Base-by-base conservation (phyloP, 805 yeast genomes). In the Yamadazyma scolyti region DNA sequence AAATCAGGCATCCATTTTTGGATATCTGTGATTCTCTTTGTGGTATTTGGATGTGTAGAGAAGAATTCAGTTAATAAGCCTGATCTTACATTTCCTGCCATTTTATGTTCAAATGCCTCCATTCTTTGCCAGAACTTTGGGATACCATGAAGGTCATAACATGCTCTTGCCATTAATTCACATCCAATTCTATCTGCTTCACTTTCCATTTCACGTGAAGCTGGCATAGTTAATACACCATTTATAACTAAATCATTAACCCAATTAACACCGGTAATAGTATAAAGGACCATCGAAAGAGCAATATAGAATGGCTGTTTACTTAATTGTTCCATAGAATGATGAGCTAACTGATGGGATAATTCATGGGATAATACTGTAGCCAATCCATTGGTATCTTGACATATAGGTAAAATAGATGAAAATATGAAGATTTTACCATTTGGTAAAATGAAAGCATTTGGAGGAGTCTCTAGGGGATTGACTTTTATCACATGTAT, bases 171-270 rank as follows among this genome's bases (percentile, higher is more conserved):
- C 96, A 90, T 85, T 43, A 90, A 68, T 78, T 87, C 82, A 38
- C 93, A 63, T 0, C 99, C 99, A 18, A 93, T 89, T 47, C 81
- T 80, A 57, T 93, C 98, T 0, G 98, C 97, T 55, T 93, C 98
- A 1, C 87, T 73, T 57, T 93, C 99, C 96, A 87, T 87, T 37
- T 77, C 86, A 47, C 99, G 68, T 1, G 95, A 83, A 0, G 94
- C 83, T 0, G 97, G 97, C 73, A 82, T 73, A 42, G 77, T 74
- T 28, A 88, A 52, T 9, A 77, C 51, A 1, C 87, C 69, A 16
- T 69, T 69, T 10, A 85, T 54, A 16, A 71, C 36, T 19, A 83
- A 41, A 31, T 72, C 69, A 45, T 74, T 74, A 34, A 83, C 48
- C 27, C 61, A 46, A 31, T 68, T 58, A 5, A 77, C 59, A 4